Base-by-base conservation (phyloP, 352 stramenopile species). In the Pilasporangium apinafurcum region DNA sequence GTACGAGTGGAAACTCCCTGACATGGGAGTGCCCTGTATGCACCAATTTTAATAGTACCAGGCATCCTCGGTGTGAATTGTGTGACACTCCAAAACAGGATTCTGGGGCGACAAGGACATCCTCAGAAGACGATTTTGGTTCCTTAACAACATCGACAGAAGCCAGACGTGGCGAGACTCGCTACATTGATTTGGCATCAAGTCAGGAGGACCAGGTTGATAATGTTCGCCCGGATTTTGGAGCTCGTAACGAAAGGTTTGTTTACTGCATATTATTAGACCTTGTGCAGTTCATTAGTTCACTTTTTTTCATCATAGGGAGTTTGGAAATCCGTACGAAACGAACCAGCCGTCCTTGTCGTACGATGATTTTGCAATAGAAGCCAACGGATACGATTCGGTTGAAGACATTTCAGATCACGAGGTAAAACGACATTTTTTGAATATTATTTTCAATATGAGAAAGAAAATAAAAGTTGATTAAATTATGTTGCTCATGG, bases 321-420 rank as follows among this genome's bases (percentile, higher is more conserved):
- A 67, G 18, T 56, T 69, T 33, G 54, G 76, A 7, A 79, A 72
- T 35, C 55, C 63, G n/a, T 57, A 57, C 60, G 37, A 56, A 40
- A 21, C 64, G 54, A 46, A 70, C 51, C 31, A 32, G 36, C 35
- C 39, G 22, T 52, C 35, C 2, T 37, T 33, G 13, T 37, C 22
- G 13, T 56, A 61, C n/a, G 51, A 62, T 34, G 43, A 50, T 42
- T 53, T 63, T 24, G 24, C 24, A 17, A 38, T 27, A 7, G 50
- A 50, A n/a, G 36, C 20, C 8, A 16, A 25, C 17, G 33, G n/a
- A 6, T 34, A 43, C 14, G 60, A 79, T 37, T 64, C 61, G 18
- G 41, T 76, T 13, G 75, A 87, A 53, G 69, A 87, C 16, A 83
- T 87, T 5, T 83, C 71, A 10, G 75, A 87, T 48, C 60, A 78